Percentiles rank a stretch among this genome's conserved stretches.
Conservation (phyloP, 805 yeast genomes). For the Candida stauntonica region DNA sequence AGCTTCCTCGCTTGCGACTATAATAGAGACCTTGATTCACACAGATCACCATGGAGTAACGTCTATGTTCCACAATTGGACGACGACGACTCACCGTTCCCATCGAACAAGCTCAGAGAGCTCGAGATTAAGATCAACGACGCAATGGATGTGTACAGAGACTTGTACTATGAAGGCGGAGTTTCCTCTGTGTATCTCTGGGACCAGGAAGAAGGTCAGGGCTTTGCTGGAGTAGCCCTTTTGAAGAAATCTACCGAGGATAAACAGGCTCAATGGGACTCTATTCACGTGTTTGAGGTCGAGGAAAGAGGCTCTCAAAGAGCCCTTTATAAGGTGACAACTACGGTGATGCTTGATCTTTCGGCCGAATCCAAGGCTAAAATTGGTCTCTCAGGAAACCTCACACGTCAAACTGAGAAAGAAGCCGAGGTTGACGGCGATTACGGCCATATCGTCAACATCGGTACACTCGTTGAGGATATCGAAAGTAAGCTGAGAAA, state of each 20-base stretch:
- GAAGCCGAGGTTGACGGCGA: slow-evolving; percentile 9
- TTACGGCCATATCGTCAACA: slow-evolving; percentile 64
- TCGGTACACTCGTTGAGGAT: slow-evolving; percentile 84
- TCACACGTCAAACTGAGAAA: slow-evolving; percentile 75
- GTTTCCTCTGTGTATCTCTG: slow-evolving; percentile 84
- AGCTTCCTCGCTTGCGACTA: slow-evolving; percentile 85
- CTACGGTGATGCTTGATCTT: slow-evolving; percentile 81
- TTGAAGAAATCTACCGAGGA: slow-evolving; percentile 64
- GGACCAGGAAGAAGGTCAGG: slow-evolving; percentile 67
- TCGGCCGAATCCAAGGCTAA: slow-evolving; percentile 28
- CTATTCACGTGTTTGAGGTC: slow-evolving; percentile 83
- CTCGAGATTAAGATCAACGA: slow-evolving; percentile 82
- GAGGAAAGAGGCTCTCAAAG: slow-evolving; percentile 6
- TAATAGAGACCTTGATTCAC: slow-evolving; percentile 91
- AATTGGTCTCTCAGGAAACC: slow-evolving; percentile 66
- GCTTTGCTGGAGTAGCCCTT: slow-evolving; percentile 89
- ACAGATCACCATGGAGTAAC: slow-evolving; percentile 88
- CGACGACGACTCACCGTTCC: slow-evolving; percentile 71
- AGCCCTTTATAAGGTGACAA: slow-evolving; percentile 62
- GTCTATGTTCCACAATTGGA: slow-evolving; percentile 55
- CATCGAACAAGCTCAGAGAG: slow-evolving; percentile 60
- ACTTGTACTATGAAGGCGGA: slow-evolving; percentile 94
- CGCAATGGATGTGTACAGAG: slow-evolving; percentile 89
- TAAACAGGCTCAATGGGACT: slow-evolving; percentile 61
- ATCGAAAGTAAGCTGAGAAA: slow-evolving; percentile 84